These are phyloP conservation scores for Chlamydomonas applanata DNA, from an alignment of 139 green algal species.

Conservation along the genomic window DNA sequence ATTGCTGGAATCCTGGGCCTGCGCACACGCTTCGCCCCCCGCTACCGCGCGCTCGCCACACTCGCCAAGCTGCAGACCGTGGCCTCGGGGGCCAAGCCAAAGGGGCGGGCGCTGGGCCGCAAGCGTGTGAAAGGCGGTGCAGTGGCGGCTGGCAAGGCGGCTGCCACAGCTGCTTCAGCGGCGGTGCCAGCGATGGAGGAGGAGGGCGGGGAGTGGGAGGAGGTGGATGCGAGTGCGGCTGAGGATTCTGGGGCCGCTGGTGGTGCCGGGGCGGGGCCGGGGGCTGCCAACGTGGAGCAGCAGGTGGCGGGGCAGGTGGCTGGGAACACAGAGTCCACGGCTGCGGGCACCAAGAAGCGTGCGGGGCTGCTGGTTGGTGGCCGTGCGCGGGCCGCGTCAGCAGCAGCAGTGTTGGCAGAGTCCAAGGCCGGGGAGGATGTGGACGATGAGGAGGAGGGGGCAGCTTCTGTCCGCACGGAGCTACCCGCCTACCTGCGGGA, in stretches of 20 bases:
- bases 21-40: constrained; percentile 31
- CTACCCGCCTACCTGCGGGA: constrained; percentile 8
- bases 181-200: not conserved
- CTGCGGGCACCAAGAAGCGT: not conserved
- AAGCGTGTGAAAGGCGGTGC: not conserved
- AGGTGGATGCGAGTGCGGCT: too few species aligned
- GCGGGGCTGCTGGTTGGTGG: too few species aligned
- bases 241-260: too few species aligned
- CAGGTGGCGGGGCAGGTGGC: not conserved
- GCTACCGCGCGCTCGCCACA: constrained; percentile 37
- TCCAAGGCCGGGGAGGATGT: too few species aligned
- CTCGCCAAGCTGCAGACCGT: constrained; percentile 8
- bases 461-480: not conserved
- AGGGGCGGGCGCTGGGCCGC: not conserved
- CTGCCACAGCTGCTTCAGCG: too few species aligned
- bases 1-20: constrained; percentile 40
- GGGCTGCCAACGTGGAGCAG: too few species aligned
- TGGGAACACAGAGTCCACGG: not conserved
- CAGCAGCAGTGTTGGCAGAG: too few species aligned
- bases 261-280: too few species aligned
- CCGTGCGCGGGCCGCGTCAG: too few species aligned
- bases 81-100: not conserved
- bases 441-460: too few species aligned
- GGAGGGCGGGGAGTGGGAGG: too few species aligned
- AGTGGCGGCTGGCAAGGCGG: not conserved